Conservation (phyloP, 176 grass and related monocot species). For the Typha latifolia region DNA sequence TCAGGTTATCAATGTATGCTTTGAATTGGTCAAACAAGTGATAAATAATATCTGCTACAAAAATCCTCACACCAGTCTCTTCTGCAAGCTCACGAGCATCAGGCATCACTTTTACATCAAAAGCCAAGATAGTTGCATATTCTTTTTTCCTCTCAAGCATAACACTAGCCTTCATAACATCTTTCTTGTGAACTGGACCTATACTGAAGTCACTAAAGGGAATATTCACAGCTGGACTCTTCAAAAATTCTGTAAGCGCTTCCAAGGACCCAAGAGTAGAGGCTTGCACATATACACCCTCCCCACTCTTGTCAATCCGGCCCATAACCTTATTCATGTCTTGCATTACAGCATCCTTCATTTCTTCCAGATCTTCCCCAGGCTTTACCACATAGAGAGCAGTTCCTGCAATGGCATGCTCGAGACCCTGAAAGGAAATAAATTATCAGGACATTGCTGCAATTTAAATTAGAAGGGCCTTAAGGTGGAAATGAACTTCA, state of each 20-base stretch:
- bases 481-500: constrained; percentile 16
- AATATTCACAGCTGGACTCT: constrained; percentile 70
- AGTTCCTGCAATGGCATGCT: constrained; percentile 86
- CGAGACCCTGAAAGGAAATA: constrained; percentile 51
- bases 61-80: constrained; percentile 72
- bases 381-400: constrained; percentile 62
- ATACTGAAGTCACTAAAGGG: constrained; percentile 91
- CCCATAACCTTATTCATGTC: constrained; percentile 73
- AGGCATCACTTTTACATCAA: constrained; percentile 98
- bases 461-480: constrained; percentile 10
- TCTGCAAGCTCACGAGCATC: constrained; percentile 82
- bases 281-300: constrained; percentile 91
- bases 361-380: constrained; percentile 54
- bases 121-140: constrained; percentile 92
- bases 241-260: constrained; percentile 79
- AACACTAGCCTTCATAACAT: constrained; percentile 93
- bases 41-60: constrained; percentile 93
- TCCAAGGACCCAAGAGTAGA: constrained; percentile 90
- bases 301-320: constrained; percentile 72
- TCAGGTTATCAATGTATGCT: constrained; percentile 72
- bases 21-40: constrained; percentile 90
- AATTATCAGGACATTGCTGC: constrained; percentile 2
- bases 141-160: constrained; percentile 97
- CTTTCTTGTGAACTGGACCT: constrained; percentile 94
- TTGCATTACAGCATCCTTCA: constrained; percentile 72